Evolutionary conservation across 805 yeast species (phyloP).

Genomic region (Candida anglica): DNA sequence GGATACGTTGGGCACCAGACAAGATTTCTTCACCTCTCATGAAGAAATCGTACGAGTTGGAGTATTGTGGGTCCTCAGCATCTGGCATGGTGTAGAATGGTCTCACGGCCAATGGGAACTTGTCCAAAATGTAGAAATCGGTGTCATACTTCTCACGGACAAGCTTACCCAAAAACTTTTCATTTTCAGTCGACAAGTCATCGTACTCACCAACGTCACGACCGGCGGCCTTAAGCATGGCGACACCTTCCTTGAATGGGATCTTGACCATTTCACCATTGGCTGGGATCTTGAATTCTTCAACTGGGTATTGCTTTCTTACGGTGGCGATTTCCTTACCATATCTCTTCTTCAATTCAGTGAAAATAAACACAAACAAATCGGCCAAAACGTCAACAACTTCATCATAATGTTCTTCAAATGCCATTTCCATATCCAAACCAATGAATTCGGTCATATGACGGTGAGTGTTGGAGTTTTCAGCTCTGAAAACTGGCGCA

Average conservation of each 20-base stretch:
- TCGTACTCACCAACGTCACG: constrained; percentile 82
- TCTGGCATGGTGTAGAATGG: constrained; percentile 99
- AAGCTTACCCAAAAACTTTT: constrained; percentile 84
- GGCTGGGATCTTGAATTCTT: constrained; percentile 91
- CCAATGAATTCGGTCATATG: constrained; percentile 99
- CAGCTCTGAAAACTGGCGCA: constrained; percentile 98
- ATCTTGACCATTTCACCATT: constrained; percentile 91
- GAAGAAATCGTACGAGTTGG: constrained; percentile 98
- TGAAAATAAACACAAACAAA: constrained; percentile 83
- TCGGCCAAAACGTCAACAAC: constrained; percentile 60
- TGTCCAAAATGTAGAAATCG: constrained; percentile 96
- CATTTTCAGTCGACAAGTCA: constrained; percentile 91
- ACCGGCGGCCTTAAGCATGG: constrained; percentile 81
- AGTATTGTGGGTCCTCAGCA: constrained; percentile 83
- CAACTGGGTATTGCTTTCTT: constrained; percentile 94
- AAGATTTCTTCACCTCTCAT: constrained; percentile 99
- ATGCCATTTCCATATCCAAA: constrained; percentile 95
- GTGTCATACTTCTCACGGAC: constrained; percentile 94
- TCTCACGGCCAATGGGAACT: constrained; percentile 94
- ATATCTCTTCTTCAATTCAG: constrained; percentile 75
- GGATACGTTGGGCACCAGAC: constrained; percentile 99
- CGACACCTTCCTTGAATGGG: constrained; percentile 87
- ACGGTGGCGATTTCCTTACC: constrained; percentile 83
- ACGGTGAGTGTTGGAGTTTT: constrained; percentile 97
- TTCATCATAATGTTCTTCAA: constrained; percentile 98